These are phyloP conservation scores for Thuidium tamariscinum DNA, from an alignment of 225 moss, liverwort and hornwort genomes.

Conservation along the genomic window DNA sequence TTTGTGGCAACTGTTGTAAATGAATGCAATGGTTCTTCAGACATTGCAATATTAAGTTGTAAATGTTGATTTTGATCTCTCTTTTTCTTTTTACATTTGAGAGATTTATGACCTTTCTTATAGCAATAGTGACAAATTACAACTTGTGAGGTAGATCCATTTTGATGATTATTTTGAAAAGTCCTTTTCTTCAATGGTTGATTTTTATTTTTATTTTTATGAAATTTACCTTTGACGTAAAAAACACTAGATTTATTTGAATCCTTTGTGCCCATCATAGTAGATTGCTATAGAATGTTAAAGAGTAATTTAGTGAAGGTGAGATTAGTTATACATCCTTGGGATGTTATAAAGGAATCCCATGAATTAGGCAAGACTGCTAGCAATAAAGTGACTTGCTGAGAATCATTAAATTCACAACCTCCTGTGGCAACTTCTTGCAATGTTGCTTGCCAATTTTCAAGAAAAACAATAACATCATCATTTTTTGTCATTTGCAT, in stretches of 20 bases:
- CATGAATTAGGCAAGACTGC: background rate
- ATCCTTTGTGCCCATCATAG: background rate
- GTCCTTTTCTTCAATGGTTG: background rate
- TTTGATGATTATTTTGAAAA: background rate
- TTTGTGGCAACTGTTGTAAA: accelerated
- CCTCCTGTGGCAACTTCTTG: accelerated
- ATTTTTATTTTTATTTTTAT: background rate
- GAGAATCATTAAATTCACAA: background rate
- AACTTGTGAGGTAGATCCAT: background rate
- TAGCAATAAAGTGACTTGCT: too few relatives aligned
- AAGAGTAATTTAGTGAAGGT: background rate
- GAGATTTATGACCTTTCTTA: background rate
- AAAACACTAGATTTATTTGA: background rate
- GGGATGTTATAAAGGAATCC: background rate
- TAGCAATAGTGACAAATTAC: background rate
- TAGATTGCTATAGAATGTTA: background rate
- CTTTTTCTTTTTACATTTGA: background rate
- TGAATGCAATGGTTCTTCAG: background rate
- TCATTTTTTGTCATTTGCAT: background rate
- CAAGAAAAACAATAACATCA: background rate
- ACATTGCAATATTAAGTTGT: background rate
- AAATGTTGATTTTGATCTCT: background rate
- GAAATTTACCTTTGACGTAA: background rate
- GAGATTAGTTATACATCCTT: background rate
- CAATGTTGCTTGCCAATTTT: background rate